These are phyloP conservation scores for Fusarium sp. DNA, from an alignment of 2,329 filamentous ascomycete species.

Conservation along the genomic window DNA sequence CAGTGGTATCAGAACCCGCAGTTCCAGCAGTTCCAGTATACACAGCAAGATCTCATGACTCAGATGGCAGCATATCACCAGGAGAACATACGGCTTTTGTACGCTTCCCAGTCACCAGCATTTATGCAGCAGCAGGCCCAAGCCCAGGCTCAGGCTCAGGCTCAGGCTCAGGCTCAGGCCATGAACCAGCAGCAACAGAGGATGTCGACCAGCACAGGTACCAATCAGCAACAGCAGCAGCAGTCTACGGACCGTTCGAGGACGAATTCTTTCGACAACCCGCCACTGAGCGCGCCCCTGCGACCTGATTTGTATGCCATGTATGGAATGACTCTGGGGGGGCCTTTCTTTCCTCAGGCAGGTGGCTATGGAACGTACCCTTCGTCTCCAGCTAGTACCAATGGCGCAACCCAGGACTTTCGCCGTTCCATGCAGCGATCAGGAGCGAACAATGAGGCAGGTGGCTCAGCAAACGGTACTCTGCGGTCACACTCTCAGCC, in stretches of 20 bases:
- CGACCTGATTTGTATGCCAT: conserved; percentile 68
- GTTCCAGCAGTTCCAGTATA: conserved; percentile 56
- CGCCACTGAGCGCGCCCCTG: conserved; percentile 68
- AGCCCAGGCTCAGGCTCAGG: conserved; percentile 41
- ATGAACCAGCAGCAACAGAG: conserved; percentile 48
- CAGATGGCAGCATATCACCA: conserved; percentile 58
- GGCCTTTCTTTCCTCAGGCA: conserved; percentile 61
- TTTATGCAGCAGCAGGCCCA: conserved; percentile 49
- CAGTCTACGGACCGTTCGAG: conserved; percentile 62
- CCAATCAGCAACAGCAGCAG: conserved; percentile 46
- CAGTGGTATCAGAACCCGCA: conserved; percentile 61
- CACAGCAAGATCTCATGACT: conserved; percentile 54
- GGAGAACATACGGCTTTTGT: conserved; percentile 53
- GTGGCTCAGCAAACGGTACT: conserved; percentile 63
- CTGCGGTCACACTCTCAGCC: conserved; percentile 76
- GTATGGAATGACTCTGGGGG: conserved; percentile 55
- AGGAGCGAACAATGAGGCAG: conserved; percentile 60
- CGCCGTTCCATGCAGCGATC: conserved; percentile 69
- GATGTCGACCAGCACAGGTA: conserved; percentile 25
- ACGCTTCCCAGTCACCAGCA: conserved; percentile 48
- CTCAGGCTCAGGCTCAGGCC: conserved; percentile 40
- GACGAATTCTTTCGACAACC: conserved; percentile 73
- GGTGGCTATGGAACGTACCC: conserved; percentile 65
- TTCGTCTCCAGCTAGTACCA: conserved; percentile 64
- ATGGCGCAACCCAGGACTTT: conserved; percentile 61